Evolutionary conservation across 345 rosid species (phyloP), one percentile per base, ranked within the genome.

Genomic region (Erysimum cheiranthoides): DNA sequence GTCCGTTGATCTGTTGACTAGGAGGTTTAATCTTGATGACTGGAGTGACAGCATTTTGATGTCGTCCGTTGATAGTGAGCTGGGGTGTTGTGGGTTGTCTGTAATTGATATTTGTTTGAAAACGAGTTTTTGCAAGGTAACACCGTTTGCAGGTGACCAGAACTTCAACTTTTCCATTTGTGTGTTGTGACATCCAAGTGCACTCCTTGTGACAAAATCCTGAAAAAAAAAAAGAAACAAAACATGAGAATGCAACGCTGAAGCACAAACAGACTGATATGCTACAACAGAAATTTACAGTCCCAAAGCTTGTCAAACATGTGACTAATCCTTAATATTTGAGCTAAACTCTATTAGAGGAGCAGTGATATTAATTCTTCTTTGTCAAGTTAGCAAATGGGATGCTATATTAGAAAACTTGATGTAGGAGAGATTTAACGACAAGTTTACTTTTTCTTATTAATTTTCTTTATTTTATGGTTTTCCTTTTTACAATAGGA

Each of bases 211-310:
- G 58, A 52, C 58, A 52, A 52, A 52, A 52, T 52, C 58, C 58
- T 52, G 5, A 50, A 25, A 10, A 52, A 25, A 63, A 10, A 50
- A 56, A 21, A 21, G 53, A 51, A 89, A 8, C 61, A 35, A 39
- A 39, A 61, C 11, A 61, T 21, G 32, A 61, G 10, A 39, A 25
- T 25, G 17, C 50, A 61, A 61, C 5, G 17, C 32, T 61, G 32
- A 18, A 6, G 32, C 49, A 36, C 66, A 61, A 36, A 39, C n/a
- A 4, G 17, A 27, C 58, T 27, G 66, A 21, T 36, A 61, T 25
- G 4, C 30, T 36, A 36, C 64, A 40, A 61, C 34, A 40, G 35
- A 21, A 61, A 27, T 40, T 17, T 42, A 40, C 66, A 39, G 12
- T 38, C 50, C 66, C 10, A 13, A 60, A 27, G 28, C 43, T 34